Conservation (phyloP, 345 rosid species). For the Salix caprea region DNA sequence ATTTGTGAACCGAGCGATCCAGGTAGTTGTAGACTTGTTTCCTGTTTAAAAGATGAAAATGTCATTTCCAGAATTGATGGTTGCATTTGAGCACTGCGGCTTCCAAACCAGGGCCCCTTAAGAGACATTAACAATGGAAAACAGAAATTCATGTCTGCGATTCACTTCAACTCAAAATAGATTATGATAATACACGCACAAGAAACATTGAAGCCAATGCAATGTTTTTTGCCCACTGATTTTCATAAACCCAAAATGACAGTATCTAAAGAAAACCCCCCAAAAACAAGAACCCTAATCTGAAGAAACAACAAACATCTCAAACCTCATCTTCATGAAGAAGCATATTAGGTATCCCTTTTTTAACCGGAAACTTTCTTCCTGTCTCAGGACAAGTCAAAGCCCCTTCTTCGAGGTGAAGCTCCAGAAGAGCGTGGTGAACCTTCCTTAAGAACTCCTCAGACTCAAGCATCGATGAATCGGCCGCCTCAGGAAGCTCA, state of each 20-base stretch:
- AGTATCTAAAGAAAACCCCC: not conserved
- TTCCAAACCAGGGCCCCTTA: not conserved
- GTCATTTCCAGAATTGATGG: not conserved
- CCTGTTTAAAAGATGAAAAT: not conserved
- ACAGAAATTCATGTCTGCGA: not conserved
- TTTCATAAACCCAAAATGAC: not conserved
- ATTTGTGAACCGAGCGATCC: not conserved
- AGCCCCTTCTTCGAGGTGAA: constrained; percentile 85
- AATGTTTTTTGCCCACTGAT: not conserved
- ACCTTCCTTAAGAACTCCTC: constrained; percentile 66
- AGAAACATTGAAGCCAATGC: not conserved
- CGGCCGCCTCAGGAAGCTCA: constrained; percentile 64
- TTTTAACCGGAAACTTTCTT: constrained; percentile 59
- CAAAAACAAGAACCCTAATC: not conserved
- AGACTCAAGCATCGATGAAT: constrained; percentile 45
- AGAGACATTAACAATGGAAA: not conserved
- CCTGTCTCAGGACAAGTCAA: constrained; percentile 88
- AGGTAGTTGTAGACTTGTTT: not conserved
- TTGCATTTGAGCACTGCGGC: not conserved
- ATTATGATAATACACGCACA: not conserved
- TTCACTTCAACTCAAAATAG: not conserved
- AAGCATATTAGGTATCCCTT: constrained; percentile 93
- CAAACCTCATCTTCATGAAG: constrained; percentile 95
- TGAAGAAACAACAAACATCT: not conserved
- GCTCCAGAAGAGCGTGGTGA: constrained; percentile 84